Base-by-base conservation (phyloP, 345 rosid genomes). In the Chamaenerion angustifolium region DNA sequence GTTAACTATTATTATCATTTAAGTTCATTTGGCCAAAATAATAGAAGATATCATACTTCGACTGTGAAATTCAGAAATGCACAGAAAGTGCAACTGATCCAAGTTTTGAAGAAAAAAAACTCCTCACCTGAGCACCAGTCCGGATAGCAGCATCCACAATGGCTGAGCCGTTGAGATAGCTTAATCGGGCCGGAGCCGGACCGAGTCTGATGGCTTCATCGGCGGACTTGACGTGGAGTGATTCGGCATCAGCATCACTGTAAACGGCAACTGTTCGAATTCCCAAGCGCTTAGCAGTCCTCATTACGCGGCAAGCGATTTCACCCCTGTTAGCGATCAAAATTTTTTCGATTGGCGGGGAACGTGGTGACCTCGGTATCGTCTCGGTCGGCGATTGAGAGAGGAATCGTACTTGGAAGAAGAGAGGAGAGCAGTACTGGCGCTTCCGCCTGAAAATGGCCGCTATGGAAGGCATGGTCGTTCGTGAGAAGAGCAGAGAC, bases 171-270 rank as follows among this genome's bases (percentile, higher is more conserved):
- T 67, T 71, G 62, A 85, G 76, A 61, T 85, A 90, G 65, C 94
- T 90, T 25, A 79, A 74, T 62, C 98, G 69, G 70, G 95, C 84
- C 6, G 86, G 87, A 37, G 95, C 72, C 7, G 95, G 95, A 4
- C 94, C 88, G 43, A 83, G 71, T 48, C 57, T 81, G 27, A 90
- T 69, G 4, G 95, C 92, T 62, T 90, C 94, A 42, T 86, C 92
- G 1, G 95, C 92, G 16, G 88, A 85, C 56, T 81, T 85, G 46
- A 90, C 94, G 46, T 90, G 95, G 47, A 86, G 92, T 13, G 98
- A 67, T 45, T 74, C 79, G 42, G 51, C 72, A 56, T 86, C 98
- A 23, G 95, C 88, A 52, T 90, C 92, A 62, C 95, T 86, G 60
- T 85, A 90, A 50, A 90, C 83, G 4, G 95, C 94, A 3, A 90